Evolutionary conservation across 495 filamentous ascomycete genomes (phyloP), one percentile per base, ranked within the genome.

Genomic region (Penicillium mononematosum): DNA sequence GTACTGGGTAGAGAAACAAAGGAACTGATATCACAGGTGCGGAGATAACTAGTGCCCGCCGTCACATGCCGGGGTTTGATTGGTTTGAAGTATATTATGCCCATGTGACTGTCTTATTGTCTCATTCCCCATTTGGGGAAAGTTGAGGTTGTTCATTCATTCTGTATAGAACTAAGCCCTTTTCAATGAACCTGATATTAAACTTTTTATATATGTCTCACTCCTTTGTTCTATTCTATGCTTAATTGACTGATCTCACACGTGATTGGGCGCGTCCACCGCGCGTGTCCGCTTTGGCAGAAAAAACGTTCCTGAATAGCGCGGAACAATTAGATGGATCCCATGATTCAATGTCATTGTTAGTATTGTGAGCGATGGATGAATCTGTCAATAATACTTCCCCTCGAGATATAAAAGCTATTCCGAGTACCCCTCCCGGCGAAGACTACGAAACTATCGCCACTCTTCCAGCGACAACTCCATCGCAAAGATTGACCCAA

Each of bases 361-460:
- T n/a, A 47, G 45, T 31, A 45, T 55, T 39, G 47, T 41, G 42
- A 36, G 41, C 45, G 32, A 77, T 74, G 74, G 72, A 78, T 48
- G 72, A 80, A 20, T 66, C 72, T 6, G 66, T 81, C 34, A 73
- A 70, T 34, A 74, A 80, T 59, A 80, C 77, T 34, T 78, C 81
- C 16, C 56, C 74, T 49, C 77, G 79, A 66, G 73, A 76, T 58
- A 78, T 70, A 58, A 83, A 77, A 61, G 66, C 72, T 38, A 63
- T 67, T 7, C 70, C 65, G 36, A 71, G 68, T 36, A 70, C 68
- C 32, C 70, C 70, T 24, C 56, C 73, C n/a, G 62, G 66, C 19
- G 71, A 71, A 24, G 79, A 77, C 46, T 80, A 81, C 64, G 78
- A 84, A 53, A 87, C 84, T 11, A 68, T 83, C 36, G 80, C 82